Evolutionary conservation across 2,329 filamentous ascomycete genomes (phyloP).

Genomic region (Anthostomella pinea): DNA sequence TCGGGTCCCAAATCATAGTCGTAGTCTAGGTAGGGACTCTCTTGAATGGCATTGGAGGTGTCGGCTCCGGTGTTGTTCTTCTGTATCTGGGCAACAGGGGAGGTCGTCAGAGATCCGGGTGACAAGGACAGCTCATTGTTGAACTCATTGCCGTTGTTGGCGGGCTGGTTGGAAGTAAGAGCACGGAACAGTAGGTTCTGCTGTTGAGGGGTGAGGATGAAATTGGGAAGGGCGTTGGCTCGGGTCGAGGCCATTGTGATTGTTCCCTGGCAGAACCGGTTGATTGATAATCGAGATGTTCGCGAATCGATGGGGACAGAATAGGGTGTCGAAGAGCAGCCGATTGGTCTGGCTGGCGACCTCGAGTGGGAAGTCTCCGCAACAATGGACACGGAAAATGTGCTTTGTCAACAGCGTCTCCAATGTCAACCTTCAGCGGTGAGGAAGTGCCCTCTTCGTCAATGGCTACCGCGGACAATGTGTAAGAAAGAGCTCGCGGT

Average conservation of each 20-base stretch:
- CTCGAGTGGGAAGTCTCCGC: neutral
- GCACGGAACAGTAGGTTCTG: slow-evolving; percentile 74
- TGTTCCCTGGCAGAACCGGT: slow-evolving; percentile 8
- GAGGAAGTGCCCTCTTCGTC: too few relatives aligned
- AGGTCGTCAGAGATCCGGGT: slow-evolving; percentile 48
- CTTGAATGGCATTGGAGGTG: slow-evolving; percentile 55
- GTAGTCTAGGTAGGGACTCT: slow-evolving; percentile 82
- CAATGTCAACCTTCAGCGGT: too few relatives aligned
- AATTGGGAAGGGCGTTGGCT: slow-evolving; percentile 47
- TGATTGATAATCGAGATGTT: slow-evolving; percentile 4
- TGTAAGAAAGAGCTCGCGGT: too few relatives aligned
- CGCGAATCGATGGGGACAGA: too few relatives aligned
- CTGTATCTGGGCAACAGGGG: slow-evolving; percentile 42
- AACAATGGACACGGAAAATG: too few relatives aligned
- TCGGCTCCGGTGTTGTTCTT: slow-evolving; percentile 41
- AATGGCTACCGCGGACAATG: too few relatives aligned
- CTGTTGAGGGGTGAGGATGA: slow-evolving; percentile 72
- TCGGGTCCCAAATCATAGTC: slow-evolving; percentile 74
- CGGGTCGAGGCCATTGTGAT: slow-evolving; percentile 50
- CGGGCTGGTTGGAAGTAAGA: slow-evolving; percentile 65
- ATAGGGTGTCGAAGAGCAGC: too few relatives aligned
- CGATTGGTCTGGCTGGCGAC: too few relatives aligned
- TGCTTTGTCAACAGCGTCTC: too few relatives aligned
- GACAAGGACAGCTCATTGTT: slow-evolving; percentile 43
- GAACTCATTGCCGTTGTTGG: slow-evolving; percentile 32